A percentile compares a stretch with the other conserved stretches of the same genome.
Conservation (phyloP, 1,284 basidiomycete genomes). For the Irpex sp. region DNA sequence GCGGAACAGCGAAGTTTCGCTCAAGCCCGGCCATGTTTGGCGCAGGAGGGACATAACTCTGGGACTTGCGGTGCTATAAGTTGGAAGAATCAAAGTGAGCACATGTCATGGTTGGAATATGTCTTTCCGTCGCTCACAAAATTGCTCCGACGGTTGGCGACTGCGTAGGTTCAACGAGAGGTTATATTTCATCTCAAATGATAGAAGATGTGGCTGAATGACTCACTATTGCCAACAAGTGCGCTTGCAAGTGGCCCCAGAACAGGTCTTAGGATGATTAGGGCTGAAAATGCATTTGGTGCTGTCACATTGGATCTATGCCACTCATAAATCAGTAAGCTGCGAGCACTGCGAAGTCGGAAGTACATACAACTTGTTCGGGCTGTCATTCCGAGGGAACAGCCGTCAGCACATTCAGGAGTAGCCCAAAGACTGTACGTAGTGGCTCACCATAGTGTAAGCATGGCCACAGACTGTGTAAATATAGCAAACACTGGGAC, state of each 20-base stretch:
- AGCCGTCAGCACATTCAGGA: background rate
- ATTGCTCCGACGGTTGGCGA: constrained; percentile 26
- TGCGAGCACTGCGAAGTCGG: background rate
- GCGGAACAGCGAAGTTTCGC: background rate
- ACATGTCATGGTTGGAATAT: background rate
- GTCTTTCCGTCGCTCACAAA: constrained; percentile 19
- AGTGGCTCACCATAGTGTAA: constrained; percentile 13
- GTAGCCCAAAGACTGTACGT: background rate
- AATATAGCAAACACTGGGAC: constrained; percentile 16
- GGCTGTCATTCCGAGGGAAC: constrained; percentile 5
- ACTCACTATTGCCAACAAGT: constrained; percentile 28
- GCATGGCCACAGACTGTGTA: constrained; percentile 18
- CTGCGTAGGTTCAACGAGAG: constrained; percentile 11
- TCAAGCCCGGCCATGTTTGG: constrained; percentile 3
- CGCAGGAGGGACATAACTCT: constrained; percentile 13
- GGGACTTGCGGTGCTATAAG: constrained; percentile 14
- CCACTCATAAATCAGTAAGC: background rate
- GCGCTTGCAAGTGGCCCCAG: constrained; percentile 22
- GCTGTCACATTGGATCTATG: constrained; percentile 23
- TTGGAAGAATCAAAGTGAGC: background rate
- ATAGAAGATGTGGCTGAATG: background rate
- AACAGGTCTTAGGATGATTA: constrained; percentile 19
- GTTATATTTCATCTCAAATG: background rate
- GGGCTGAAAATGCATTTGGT: constrained; percentile 25
- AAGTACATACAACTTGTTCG: constrained; percentile 12